Evolutionary conservation across 345 rosid genomes (phyloP).

Genomic region (Viola odorata): DNA sequence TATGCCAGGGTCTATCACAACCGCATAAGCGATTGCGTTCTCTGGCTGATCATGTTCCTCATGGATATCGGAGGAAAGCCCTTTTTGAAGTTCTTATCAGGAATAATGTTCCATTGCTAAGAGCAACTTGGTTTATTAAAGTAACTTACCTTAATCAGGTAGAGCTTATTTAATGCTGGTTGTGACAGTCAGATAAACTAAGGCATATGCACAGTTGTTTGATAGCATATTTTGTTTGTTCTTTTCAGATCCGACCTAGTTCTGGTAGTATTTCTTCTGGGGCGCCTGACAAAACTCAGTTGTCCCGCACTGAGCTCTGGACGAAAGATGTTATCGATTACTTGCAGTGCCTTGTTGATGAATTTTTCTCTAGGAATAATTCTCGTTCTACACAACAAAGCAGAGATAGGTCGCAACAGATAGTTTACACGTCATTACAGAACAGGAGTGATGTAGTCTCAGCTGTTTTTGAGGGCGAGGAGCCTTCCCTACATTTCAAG

Average conservation of each 20-base stretch:
- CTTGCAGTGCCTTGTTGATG: constrained; percentile 78
- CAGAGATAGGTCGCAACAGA: constrained; percentile 64
- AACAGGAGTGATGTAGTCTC: constrained; percentile 50
- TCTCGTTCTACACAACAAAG: constrained; percentile 52
- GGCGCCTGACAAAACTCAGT: constrained; percentile 27
- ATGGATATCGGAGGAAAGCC: constrained; percentile 59
- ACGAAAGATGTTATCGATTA: constrained; percentile 93
- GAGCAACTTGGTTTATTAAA: constrained; percentile 98
- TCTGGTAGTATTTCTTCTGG: constrained; percentile 61
- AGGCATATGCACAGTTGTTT: constrained; percentile 2
- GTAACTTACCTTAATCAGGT: constrained; percentile 98
- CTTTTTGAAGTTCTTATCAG: constrained; percentile 88
- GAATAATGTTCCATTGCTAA: constrained; percentile 88
- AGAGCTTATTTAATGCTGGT: constrained; percentile 1
- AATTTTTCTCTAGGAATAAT: constrained; percentile 54
- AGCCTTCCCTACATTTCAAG: constrained; percentile 75
- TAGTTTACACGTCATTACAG: constrained; percentile 54
- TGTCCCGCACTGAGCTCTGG: constrained; percentile 77
- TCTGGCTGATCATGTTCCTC: constrained; percentile 90
- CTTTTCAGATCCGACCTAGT: constrained; percentile 72
- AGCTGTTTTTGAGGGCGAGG: constrained; percentile 52
- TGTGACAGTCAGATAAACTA: neutral
- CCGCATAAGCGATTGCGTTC: constrained; percentile 80
- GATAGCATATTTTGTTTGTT: neutral
- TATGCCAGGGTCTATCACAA: constrained; percentile 54